phyloP scores from a whole-genome alignment of 306 rosid genomes.

The Geum urbanum region DNA sequence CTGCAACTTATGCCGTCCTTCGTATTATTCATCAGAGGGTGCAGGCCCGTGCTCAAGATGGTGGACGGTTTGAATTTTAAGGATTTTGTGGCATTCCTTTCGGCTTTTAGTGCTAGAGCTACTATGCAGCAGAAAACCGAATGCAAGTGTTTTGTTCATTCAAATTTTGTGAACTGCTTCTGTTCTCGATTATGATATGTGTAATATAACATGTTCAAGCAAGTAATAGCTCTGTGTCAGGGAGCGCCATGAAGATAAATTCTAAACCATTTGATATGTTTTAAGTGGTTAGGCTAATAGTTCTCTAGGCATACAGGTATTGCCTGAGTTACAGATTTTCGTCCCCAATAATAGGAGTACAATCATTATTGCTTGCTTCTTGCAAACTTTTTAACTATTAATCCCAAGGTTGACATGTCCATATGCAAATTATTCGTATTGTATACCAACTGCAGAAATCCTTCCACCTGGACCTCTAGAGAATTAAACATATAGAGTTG shows the following conservation, averaged over 20 bases:
- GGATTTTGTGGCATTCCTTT: slow-evolving; percentile 85
- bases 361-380: not conserved
- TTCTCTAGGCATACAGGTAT: not conserved
- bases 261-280: not conserved
- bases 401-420: not conserved
- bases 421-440: not conserved
- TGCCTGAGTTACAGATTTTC: not conserved
- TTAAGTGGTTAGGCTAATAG: not conserved
- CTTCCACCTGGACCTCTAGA: not conserved
- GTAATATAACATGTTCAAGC: not conserved
- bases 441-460: not conserved
- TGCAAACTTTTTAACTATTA: not conserved
- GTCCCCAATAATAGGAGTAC: too few relatives aligned
- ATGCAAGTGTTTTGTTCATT: slow-evolving; percentile 36
- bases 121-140: slow-evolving; percentile 54
- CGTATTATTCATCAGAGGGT: slow-evolving; percentile 55
- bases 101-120: slow-evolving; percentile 79
- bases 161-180: not conserved
- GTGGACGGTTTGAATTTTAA: slow-evolving; percentile 81
- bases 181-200: not conserved
- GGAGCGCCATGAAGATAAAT: too few relatives aligned
- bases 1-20: slow-evolving; percentile 17
- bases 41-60: slow-evolving; percentile 87
- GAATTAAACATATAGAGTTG: slow-evolving; percentile 12
- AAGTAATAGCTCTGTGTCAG: not conserved